Evolutionary conservation across 176 grass and related monocot species (phyloP).

Genomic region (Thinopyrum elongatum): DNA sequence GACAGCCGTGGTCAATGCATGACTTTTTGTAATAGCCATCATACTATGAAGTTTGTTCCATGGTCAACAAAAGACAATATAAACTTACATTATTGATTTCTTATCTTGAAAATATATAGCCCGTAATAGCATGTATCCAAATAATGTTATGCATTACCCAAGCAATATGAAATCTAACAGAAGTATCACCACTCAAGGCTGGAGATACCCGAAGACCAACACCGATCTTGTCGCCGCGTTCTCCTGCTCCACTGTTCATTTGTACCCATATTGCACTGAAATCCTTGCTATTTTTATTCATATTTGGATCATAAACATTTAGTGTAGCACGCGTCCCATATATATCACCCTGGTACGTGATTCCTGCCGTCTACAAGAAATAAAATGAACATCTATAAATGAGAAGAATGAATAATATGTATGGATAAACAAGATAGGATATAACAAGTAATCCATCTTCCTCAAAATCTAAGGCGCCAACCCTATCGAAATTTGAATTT

Average conservation of each 20-base stretch:
- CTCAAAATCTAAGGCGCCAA: no score
- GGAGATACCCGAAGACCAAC: not conserved
- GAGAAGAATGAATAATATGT: not conserved
- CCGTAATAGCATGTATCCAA: not conserved
- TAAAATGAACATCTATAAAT: not conserved
- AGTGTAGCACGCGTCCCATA: not conserved
- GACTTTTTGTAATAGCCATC: not conserved
- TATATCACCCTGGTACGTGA: not conserved
- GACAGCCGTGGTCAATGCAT: not conserved
- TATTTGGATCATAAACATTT: not conserved
- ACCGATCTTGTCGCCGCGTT: not conserved
- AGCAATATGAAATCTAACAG: slow-evolving; percentile 9
- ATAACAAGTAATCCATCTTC: not conserved
- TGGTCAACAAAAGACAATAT: not conserved
- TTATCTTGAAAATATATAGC: not conserved
- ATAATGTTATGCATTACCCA: slow-evolving; percentile 4
- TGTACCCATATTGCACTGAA: not conserved
- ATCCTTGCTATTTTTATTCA: not conserved
- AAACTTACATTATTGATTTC: not conserved
- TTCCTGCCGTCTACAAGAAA: not conserved
- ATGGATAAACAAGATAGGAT: not conserved
- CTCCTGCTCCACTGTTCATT: not conserved
- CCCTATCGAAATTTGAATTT: no score
- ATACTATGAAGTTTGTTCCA: not conserved
- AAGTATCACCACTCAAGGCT: slow-evolving; percentile 11